phyloP scores from a whole-genome alignment of 129 eudicot genomes.

The Dittrichia graveolens region DNA sequence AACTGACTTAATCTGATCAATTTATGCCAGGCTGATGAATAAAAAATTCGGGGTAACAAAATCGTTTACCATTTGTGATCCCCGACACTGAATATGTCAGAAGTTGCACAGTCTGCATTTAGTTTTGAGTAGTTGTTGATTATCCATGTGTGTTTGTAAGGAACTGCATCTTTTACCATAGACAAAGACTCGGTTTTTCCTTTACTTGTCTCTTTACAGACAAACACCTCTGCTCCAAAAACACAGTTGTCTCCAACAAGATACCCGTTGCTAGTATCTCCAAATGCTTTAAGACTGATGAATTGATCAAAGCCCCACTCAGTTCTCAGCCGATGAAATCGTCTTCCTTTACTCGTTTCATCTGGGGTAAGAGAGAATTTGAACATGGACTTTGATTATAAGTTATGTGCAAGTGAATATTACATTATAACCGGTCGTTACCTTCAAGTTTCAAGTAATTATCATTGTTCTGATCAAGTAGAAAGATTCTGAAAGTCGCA shows the following conservation, averaged over 20 bases:
- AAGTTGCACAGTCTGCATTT: constrained; percentile 33
- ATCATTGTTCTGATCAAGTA: constrained; percentile 62
- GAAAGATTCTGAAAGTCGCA: constrained; percentile 48
- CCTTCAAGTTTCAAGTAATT: constrained; percentile 61
- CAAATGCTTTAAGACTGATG: constrained; percentile 42
- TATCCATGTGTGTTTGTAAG: constrained; percentile 55
- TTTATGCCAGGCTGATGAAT: not conserved
- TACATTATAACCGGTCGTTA: not conserved
- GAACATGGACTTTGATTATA: not conserved
- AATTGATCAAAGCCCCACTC: constrained; percentile 67
- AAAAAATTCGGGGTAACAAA: not conserved
- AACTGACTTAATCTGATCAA: not conserved
- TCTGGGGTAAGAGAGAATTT: constrained; percentile 23
- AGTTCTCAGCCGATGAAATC: constrained; percentile 50
- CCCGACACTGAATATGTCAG: constrained; percentile 48
- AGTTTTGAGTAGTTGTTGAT: constrained; percentile 41
- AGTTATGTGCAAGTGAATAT: constrained; percentile 9
- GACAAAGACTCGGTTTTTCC: constrained; percentile 57
- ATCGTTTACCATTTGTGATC: constrained; percentile 54
- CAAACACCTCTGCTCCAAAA: constrained; percentile 66
- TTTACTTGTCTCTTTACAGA: constrained; percentile 45
- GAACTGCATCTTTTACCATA: constrained; percentile 53
- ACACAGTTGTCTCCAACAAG: constrained; percentile 55
- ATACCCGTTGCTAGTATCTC: constrained; percentile 50
- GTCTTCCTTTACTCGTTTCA: constrained; percentile 44